Evolutionary conservation across 1,139 yeast genomes (phyloP), one percentile per base, ranked within the genome.

Genomic region (Blastobotrys capitulatus): DNA sequence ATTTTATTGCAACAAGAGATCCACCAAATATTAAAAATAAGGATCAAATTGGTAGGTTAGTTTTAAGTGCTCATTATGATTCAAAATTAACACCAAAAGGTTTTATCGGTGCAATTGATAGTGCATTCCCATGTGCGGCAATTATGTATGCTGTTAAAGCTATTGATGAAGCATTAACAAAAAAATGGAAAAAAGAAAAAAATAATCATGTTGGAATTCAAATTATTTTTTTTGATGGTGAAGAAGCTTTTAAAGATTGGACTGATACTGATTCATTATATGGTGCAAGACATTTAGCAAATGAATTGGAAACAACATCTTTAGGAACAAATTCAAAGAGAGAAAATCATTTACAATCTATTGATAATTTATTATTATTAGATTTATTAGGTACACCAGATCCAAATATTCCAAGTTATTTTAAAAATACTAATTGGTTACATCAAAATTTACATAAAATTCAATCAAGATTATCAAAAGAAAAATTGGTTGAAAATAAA

Each of bases 51-150:
- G 62, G 62, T n/a, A 64, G 72, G 38, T 54, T 77, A 19, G 70
- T 76, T 0, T 55, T 77, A 4, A 77, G 77, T 2, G 83, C 80
- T 0, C 84, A 79, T 57, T 79, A 77, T 54, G 84, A 79, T 59
- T 72, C 81, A 2, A 69, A 76, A 54, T 52, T 67, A 6, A 60
- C 61, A 8, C 80, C 81, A 1, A 65, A 65, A n/a, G 82, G 82
- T 2, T 78, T 79, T 48, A 64, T 78, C 38, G 84, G 84, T 2
- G 84, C 82, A 1, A 76, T 71, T 38, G 84, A 79, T 59, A 74
- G 80, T 50, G 82, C 81, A 1, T 79, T 73, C 1, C 77, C 83
- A 0, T 78, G 83, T 60, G 79, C 78, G 0, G 64, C 79, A 26
- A 57, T 79, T 38, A 57, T 79, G 54, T 75, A 76, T 54, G 57